Evolutionary conservation across 805 yeast species (phyloP), one percentile per base, ranked within the genome.

Genomic region (Helenozyma rhizophorensis): DNA sequence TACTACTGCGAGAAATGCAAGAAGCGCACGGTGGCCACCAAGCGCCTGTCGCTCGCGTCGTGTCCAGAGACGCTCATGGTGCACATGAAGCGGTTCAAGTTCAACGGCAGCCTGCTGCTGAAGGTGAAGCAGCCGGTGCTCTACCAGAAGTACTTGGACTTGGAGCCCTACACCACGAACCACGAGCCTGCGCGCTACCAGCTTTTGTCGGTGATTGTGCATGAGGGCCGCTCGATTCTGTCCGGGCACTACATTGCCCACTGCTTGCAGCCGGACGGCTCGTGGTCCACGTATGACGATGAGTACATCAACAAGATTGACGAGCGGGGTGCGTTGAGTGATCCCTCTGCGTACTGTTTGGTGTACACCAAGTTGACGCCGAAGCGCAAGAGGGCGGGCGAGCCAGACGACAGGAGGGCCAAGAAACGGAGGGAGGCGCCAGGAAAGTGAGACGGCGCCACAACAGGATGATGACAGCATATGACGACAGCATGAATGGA

Each of bases 271-370:
- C 95, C 97, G 1, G 93, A 85, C 58, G 90, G 88, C 2, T 62
- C 82, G 2, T 93, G 97, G 98, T 80, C 87, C 18, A 80, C 87
- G 8, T 93, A 90, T 58, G 97, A 93, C 54, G 98, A 93, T 55
- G 98, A 93, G 50, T 78, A 81, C 50, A 78, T 86, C 45, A 83
- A 85, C 50, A 70, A 68, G 38, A 78, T 85, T 33, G 70, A 80
- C 22, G 93, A 85, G 49, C 69, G 75, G 36, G 78, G 74, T 27
- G 96, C 86, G 3, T 65, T 87, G 43, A 76, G 76, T 44, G 95
- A 90, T 51, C 84, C 90, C 10, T 77, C 87, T 23, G 97, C 97
- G 4, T 93, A 93, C 60, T 89, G 89, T 39, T 70, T 93, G 58
- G 67, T 93, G 14, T 93, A 93, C 60, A 78, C 89, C 26, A 75